Percentiles rank a stretch among this genome's conserved stretches.
Conservation (phyloP, 192 early-diverging fungal genomes). For the Lobosporangium transversale region DNA sequence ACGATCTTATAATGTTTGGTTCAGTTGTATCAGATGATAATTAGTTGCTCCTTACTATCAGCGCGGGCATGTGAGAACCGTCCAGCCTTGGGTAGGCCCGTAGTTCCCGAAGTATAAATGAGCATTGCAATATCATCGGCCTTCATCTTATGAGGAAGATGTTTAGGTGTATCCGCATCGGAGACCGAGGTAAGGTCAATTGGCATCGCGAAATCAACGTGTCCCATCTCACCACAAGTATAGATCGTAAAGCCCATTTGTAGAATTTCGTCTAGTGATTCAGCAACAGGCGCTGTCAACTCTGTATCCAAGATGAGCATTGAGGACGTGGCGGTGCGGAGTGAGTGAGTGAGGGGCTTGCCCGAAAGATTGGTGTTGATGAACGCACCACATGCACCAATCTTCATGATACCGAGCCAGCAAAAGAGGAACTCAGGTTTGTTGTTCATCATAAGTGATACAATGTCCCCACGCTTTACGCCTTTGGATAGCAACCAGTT, state of each 20-base stretch:
- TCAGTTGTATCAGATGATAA: no score
- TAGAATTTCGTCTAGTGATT: constrained; percentile 29
- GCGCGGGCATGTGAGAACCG: constrained; percentile 56
- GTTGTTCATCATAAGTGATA: constrained; percentile 69
- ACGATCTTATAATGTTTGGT: not conserved
- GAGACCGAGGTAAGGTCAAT: constrained; percentile 12
- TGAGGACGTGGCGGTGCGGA: constrained; percentile 48
- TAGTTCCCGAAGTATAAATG: constrained; percentile 67
- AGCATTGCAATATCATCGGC: constrained; percentile 52
- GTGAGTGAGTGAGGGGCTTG: constrained; percentile 54
- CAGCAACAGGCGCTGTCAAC: constrained; percentile 20
- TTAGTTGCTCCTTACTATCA: constrained; percentile 14
- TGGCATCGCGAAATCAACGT: constrained; percentile 52
- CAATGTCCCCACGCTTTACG: constrained; percentile 52
- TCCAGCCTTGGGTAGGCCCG: constrained; percentile 70
- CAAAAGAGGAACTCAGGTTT: constrained; percentile 65
- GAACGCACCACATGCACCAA: constrained; percentile 67
- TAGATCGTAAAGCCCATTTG: constrained; percentile 28
- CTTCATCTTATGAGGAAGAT: constrained; percentile 2
- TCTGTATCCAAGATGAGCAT: constrained; percentile 44
- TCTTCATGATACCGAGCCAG: constrained; percentile 65
- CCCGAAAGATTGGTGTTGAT: constrained; percentile 70
- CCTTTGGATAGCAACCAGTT: constrained; percentile 44
- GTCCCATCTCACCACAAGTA: constrained; percentile 19
- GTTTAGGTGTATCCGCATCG: constrained; percentile 23